Evolutionary conservation across 768 basidiomycete species (phyloP).

Genomic region (Cystofilobasidium macerans): DNA sequence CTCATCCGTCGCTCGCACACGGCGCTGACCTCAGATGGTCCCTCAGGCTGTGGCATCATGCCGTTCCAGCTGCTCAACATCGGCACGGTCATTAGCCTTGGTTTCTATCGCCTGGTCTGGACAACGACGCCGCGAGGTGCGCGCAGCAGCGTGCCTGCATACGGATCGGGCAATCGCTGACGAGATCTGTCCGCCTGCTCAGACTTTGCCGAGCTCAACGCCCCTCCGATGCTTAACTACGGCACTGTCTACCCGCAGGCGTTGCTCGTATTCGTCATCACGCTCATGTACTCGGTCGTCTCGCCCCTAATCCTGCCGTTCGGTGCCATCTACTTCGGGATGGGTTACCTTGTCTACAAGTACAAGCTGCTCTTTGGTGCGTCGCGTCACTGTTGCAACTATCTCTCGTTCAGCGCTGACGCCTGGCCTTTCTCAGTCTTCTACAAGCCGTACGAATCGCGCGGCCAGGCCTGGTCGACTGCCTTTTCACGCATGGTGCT

Average conservation of each 20-base stretch:
- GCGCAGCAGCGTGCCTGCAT: constrained; percentile 24
- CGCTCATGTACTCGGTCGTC: constrained; percentile 86
- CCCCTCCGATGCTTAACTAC: constrained; percentile 96
- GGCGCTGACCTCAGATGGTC: constrained; percentile 43
- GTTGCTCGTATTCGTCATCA: constrained; percentile 89
- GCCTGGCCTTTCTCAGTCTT: constrained; percentile 53
- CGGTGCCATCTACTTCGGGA: constrained; percentile 91
- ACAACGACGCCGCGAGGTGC: constrained; percentile 84
- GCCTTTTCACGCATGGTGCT: constrained; percentile 84
- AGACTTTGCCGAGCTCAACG: constrained; percentile 95
- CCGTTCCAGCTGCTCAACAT: constrained; percentile 88
- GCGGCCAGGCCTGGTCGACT: constrained; percentile 95
- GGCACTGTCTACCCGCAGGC: constrained; percentile 93
- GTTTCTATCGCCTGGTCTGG: constrained; percentile 60
- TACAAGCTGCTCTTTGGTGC: constrained; percentile 89
- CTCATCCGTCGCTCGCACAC: no score
- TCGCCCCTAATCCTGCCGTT: constrained; percentile 92
- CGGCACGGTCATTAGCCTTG: constrained; percentile 70
- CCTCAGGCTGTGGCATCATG: constrained; percentile 84
- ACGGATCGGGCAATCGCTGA: constrained; percentile 3
- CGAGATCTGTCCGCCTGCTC: constrained; percentile 4
- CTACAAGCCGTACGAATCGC: constrained; percentile 96
- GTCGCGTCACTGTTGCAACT: constrained; percentile 32
- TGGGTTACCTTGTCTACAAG: constrained; percentile 93
- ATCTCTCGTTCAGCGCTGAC: neutral